Evolutionary conservation across 169 alveolate species (phyloP), one percentile per base, ranked within the genome.

Genomic region (Miamiensis avidus): DNA sequence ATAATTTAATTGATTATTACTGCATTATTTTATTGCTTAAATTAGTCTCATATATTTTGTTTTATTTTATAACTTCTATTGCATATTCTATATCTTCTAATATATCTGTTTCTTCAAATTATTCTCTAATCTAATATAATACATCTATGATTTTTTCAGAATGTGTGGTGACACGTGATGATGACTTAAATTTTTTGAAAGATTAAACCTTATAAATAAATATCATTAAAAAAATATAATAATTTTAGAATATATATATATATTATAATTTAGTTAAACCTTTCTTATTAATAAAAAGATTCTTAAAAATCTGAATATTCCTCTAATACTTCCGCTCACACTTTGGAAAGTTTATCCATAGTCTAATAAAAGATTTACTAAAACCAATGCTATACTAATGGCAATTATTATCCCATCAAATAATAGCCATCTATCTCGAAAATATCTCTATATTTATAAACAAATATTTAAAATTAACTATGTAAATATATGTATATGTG

Each of bases 241-340:
- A 11, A 28, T 4, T 4, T 11, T 49, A 0, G 0, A 79, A 15
- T 0, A 75, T 29, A n/a, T 26, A 81, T 33, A 49, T 69, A 27
- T n/a, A 15, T 27, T 86, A 4, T 65, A 15, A 34, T 34, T 33
- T 81, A n/a, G n/a, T n/a, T n/a, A n/a, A n/a, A 86, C 90, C 69
- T 86, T 81, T 30, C 90, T 81, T 1, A 86, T 69, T 29, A 86
- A 81, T 69, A 86, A 69, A 81, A 86, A 86, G 0, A 86, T 64
- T 75, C 90, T 79, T 81, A 86, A 75, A 65, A 86, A 86, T 79
- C 90, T 82, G 31, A 86, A 86, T n/a, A 86, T 75, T 29, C 87
- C 90, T 81, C 90, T 86, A 15, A 86, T 27, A 30, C 79, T 81
- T 73, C 75, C 64, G 31, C 85, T 81, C 27, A 81, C 81, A 26